Conservation (phyloP, 768 basidiomycete genomes). For the Psilocybe cyanescens region DNA sequence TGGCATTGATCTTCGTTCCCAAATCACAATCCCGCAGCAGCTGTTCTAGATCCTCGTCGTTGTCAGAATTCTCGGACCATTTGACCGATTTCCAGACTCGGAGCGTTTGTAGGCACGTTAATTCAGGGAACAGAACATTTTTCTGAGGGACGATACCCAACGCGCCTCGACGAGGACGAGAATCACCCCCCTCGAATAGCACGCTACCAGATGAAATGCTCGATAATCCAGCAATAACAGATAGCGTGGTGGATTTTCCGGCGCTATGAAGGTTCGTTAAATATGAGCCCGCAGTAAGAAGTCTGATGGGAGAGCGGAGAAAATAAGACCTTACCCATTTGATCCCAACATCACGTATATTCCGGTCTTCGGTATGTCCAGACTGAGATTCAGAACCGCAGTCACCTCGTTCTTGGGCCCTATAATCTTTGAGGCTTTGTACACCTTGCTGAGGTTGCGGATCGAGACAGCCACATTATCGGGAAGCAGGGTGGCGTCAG, state of each 20-base stretch:
- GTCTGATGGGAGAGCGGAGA: neutral
- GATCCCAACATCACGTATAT: constrained; percentile 79
- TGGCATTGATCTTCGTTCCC: constrained; percentile 64
- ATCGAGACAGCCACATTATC: constrained; percentile 62
- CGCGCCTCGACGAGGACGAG: constrained; percentile 61
- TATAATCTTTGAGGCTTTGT: constrained; percentile 48
- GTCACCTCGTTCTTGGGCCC: constrained; percentile 52
- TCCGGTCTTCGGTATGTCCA: constrained; percentile 71
- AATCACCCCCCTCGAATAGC: constrained; percentile 56
- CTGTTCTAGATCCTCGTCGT: constrained; percentile 63
- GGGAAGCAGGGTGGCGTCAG: neutral
- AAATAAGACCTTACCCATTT: constrained; percentile 52
- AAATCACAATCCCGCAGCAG: constrained; percentile 78
- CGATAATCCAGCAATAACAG: constrained; percentile 66
- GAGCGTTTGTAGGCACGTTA: constrained; percentile 75
- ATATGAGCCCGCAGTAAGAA: neutral
- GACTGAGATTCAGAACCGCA: constrained; percentile 67
- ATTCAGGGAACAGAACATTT: constrained; percentile 80
- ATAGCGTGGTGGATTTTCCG: constrained; percentile 76
- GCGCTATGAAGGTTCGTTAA: constrained; percentile 45
- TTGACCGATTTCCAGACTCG: constrained; percentile 77
- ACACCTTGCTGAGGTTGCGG: constrained; percentile 63
- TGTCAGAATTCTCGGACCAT: constrained; percentile 46
- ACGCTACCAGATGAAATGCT: constrained; percentile 65
- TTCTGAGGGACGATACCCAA: constrained; percentile 86